Conservation (phyloP, 108 stramenopile species). For the Cylindrotheca fusiformis region DNA sequence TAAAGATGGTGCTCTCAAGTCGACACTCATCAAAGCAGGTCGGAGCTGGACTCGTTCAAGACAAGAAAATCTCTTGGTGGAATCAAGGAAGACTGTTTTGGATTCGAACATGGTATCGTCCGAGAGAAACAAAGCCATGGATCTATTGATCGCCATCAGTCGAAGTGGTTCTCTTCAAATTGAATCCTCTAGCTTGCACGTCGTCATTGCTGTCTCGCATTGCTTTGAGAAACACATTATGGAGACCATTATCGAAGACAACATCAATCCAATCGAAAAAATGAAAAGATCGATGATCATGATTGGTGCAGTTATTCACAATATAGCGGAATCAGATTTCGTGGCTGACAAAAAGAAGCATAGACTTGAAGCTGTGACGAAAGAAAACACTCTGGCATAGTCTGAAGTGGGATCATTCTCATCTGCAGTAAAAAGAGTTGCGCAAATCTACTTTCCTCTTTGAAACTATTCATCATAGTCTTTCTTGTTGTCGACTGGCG, state of each 20-base stretch:
- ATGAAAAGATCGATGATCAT: constrained; percentile 70
- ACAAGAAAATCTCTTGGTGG: constrained; percentile 51
- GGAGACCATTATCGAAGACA: constrained; percentile 73
- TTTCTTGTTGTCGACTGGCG: too few species aligned
- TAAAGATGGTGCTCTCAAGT: constrained; percentile 44
- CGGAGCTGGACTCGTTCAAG: constrained; percentile 42
- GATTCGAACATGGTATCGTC: constrained; percentile 29
- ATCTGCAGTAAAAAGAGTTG: too few species aligned
- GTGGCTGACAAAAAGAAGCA: constrained; percentile 22
- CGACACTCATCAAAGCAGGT: constrained; percentile 61
- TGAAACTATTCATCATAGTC: too few species aligned
- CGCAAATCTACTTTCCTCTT: too few species aligned
- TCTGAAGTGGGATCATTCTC: too few species aligned
- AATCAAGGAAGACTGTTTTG: constrained; percentile 17
- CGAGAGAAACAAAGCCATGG: constrained; percentile 78
- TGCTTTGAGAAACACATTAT: constrained; percentile 78
- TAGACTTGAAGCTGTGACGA: too few species aligned
- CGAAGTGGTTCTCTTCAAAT: constrained; percentile 78
- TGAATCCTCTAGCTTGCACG: constrained; percentile 63
- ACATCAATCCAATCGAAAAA: constrained; percentile 86
- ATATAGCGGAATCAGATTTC: constrained; percentile 38
- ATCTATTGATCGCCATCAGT: constrained; percentile 78
- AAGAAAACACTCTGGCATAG: too few species aligned
- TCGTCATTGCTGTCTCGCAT: constrained; percentile 79
- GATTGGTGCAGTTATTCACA: constrained; percentile 57